Percentiles rank a stretch among this genome's conserved stretches.
Evolutionary conservation across 768 basidiomycete species (phyloP).

Genomic region (Cystofilobasidium macerans): DNA sequence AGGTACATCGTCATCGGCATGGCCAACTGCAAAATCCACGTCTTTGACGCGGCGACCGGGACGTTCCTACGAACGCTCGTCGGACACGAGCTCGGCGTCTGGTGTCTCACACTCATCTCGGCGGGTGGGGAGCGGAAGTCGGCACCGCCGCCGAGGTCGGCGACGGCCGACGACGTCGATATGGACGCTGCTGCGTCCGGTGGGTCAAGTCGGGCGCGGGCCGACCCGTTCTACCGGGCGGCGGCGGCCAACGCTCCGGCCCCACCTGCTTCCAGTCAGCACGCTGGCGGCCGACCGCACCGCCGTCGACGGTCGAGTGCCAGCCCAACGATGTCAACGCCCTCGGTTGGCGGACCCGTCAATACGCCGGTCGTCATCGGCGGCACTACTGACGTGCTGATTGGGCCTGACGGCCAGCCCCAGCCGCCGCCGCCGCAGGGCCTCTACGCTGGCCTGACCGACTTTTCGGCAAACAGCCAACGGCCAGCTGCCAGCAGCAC

Average conservation of each 20-base stretch:
- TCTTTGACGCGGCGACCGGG: conserved; percentile 72
- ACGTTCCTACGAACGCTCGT: conserved; percentile 62
- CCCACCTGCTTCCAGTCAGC: too few relatives aligned
- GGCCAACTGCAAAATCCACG: conserved; percentile 69
- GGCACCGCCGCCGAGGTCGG: conserved; percentile 8
- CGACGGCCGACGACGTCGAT: conserved; percentile 9
- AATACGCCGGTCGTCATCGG: conserved; percentile 9
- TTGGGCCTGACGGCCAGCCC: too few relatives aligned
- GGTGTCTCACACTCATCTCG: conserved; percentile 72
- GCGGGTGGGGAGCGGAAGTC: conserved; percentile 45
- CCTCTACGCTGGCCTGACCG: neutral
- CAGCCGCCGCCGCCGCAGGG: neutral
- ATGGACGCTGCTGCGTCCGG: too few relatives aligned
- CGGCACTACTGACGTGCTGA: conserved; percentile 10
- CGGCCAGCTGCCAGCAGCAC: neutral
- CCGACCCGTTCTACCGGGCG: neutral
- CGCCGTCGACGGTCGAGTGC: conserved; percentile 3
- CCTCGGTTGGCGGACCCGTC: neutral
- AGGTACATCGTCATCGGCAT: conserved; percentile 82
- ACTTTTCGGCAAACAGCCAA: neutral
- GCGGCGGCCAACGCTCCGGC: neutral
- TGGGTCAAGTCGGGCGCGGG: too few relatives aligned
- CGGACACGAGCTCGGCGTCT: conserved; percentile 71
- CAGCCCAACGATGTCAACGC: neutral
- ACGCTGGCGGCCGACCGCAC: conserved; percentile 9